Base-by-base conservation (phyloP, 345 rosid genomes). In the Populus davidiana region DNA sequence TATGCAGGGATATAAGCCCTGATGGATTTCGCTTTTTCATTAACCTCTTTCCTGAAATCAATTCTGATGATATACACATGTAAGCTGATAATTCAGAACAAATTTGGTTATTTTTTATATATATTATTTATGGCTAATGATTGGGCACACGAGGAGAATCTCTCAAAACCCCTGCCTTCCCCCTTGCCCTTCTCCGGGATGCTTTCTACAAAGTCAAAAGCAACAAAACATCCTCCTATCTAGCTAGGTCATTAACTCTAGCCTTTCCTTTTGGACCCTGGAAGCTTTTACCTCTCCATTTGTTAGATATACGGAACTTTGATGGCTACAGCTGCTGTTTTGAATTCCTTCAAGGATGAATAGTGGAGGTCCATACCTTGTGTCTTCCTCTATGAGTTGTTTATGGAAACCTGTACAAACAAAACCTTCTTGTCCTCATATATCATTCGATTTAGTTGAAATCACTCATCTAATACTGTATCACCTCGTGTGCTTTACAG, bases 1-100 rank as follows among this genome's bases (percentile, higher is more conserved):
- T 96, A 39, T 94, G 97, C 86, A 88, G 98, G 84, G 99, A 96
- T 79, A 70, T 89, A 77, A 93, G 98, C 80, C 90, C 92, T 41
- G 93, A 96, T 76, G 97, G 98, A 23, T 93, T 96, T 80, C 88
- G 89, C 70, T 96, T 92, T 82, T 93, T 90, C 79, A 71, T 89
- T 81, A 96, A 92, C 87, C 73, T 91, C 80, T 96, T 93, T 82
- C 84, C 92, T 8, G 97, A 90, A 70, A 87, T 92, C n/a, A 85
- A 72, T 83, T 77, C 81, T 5, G 71, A 85, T 77, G 83, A 87
- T 81, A 23, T 88, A 72, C 85, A 88, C 87, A 47, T 84, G 99
- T 94, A 89, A 90, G 96, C 87, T 52, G 71, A 62, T 33, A 4
- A 8, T 61, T 64, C 59, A 36, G 50, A 25, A 33, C 29, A 43